Evolutionary conservation across 331 rosid genomes (phyloP).

Genomic region (Stylosanthes scabra): DNA sequence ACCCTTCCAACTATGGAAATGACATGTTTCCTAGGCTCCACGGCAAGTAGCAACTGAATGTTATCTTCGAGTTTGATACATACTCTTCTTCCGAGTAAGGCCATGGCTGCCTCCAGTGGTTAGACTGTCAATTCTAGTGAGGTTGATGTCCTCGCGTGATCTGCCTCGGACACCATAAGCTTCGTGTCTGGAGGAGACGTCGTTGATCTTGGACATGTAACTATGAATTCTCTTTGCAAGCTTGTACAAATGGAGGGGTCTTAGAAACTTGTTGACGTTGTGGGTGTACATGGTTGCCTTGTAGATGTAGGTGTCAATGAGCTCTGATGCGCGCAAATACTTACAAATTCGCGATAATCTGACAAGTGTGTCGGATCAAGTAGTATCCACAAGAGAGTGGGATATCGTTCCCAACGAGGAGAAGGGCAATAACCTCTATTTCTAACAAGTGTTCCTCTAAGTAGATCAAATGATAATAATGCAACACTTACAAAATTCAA

Average conservation of each 20-base stretch:
- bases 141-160: neutral
- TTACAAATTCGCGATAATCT: too few relatives aligned
- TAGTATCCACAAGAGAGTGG: too few relatives aligned
- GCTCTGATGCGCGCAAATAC: too few relatives aligned
- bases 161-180: constrained; percentile 32
- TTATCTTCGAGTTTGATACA: constrained; percentile 51
- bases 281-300: constrained; percentile 11
- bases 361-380: too few relatives aligned
- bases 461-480: too few relatives aligned
- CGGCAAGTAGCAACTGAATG: constrained; percentile 18
- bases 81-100: constrained; percentile 48
- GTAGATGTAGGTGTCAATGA: constrained; percentile 45
- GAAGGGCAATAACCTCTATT: too few relatives aligned
- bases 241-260: constrained; percentile 27
- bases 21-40: constrained; percentile 37
- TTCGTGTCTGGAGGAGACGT: constrained; percentile 36
- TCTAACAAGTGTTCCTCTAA: too few relatives aligned
- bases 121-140: constrained; percentile 2
- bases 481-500: too few relatives aligned
- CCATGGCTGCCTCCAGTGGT: constrained; percentile 51
- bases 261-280: constrained; percentile 23
- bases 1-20: constrained; percentile 58
- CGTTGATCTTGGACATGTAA: constrained; percentile 28
- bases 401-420: too few relatives aligned
- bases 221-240: constrained; percentile 19